Evolutionary conservation across 495 filamentous ascomycete genomes (phyloP), one percentile per base, ranked within the genome.

Genomic region (Podospora fimiseda): DNA sequence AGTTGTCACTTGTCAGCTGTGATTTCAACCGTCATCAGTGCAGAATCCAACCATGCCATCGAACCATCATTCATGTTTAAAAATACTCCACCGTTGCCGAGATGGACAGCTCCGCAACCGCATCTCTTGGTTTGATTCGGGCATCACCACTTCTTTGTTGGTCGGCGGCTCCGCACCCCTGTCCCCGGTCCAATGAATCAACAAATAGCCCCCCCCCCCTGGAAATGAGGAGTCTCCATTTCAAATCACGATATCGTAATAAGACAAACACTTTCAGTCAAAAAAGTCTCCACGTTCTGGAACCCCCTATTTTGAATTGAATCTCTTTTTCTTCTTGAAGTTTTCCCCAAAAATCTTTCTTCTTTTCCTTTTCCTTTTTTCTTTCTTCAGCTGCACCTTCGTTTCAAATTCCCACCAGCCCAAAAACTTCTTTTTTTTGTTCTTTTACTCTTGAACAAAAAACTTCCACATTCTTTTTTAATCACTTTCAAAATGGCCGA

Each of bases 401-500:
- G 5, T 33, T 33, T 33, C 27, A 5, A 33, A 33, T 11, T 33
- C 27, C 27, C n/a, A n/a, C n/a, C n/a, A 33, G 27, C 27, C 27
- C 27, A 33, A 33, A 5, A 6, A 5, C 27, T 11, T 33, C 5
- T 11, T 5, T 11, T 33, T 11, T 33, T 33, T 33, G 27, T 33
- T 33, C 27, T 33, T 33, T 33, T 33, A 6, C 11, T 33, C 11
- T 33, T 33, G 27, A 33, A 33, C 27, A 33, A 11, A 33, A 33
- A n/a, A n/a, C n/a, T n/a, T n/a, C 11, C 27, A 33, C 27, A 33
- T 11, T 33, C 27, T 33, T 33, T 33, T 33, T 11, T 11, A 33
- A 33, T 6, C 5, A 33, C 27, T 6, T 33, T 33, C 27, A 38
- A 40, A 43, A 55, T 55, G 52, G 48, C 80, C 19, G 78, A 78